A percentile compares a stretch with the other conserved stretches of the same genome.
phyloP scores from a whole-genome alignment of 306 rosid genomes.

The Vicia sativa region DNA sequence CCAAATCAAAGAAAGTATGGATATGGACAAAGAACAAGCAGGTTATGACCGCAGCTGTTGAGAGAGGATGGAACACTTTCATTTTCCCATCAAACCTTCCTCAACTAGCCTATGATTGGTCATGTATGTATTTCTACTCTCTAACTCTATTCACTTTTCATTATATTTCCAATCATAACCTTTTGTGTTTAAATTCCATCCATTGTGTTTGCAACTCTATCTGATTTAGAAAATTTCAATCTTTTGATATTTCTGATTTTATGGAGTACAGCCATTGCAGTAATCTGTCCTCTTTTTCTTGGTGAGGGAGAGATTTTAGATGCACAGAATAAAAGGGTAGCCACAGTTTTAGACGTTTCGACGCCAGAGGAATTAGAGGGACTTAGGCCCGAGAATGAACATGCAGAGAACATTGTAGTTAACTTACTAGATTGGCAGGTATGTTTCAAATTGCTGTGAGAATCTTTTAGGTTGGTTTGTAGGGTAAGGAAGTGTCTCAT shows the following conservation, averaged over 20 bases:
- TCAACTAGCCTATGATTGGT: slow-evolving; percentile 75
- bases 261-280: slow-evolving; percentile 61
- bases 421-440: slow-evolving; percentile 97
- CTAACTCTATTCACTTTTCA: too few species aligned
- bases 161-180: too few species aligned
- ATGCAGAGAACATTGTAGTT: slow-evolving; percentile 65
- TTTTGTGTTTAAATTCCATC: too few species aligned
- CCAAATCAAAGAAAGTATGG: slow-evolving; percentile 77
- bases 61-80: slow-evolving; percentile 90
- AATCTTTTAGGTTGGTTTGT: not conserved
- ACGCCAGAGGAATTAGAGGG: slow-evolving; percentile 65
- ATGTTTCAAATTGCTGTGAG: slow-evolving; percentile 25
- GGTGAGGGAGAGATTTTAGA: slow-evolving; percentile 69
- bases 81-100: slow-evolving; percentile 54
- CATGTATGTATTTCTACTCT: slow-evolving; percentile 50
- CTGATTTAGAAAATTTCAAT: not conserved
- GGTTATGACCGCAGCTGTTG: slow-evolving; percentile 88
- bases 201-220: too few species aligned
- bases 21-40: slow-evolving; percentile 71
- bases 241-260: not conserved
- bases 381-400: slow-evolving; percentile 56
- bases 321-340: slow-evolving; percentile 54
- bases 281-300: slow-evolving; percentile 63
- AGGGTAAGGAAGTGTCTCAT: not conserved
- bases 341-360: slow-evolving; percentile 62